Percentiles rank a stretch among this genome's conserved stretches.
Conservation (phyloP, 2,329 filamentous ascomycete genomes). For the Alternaria brassicae region DNA sequence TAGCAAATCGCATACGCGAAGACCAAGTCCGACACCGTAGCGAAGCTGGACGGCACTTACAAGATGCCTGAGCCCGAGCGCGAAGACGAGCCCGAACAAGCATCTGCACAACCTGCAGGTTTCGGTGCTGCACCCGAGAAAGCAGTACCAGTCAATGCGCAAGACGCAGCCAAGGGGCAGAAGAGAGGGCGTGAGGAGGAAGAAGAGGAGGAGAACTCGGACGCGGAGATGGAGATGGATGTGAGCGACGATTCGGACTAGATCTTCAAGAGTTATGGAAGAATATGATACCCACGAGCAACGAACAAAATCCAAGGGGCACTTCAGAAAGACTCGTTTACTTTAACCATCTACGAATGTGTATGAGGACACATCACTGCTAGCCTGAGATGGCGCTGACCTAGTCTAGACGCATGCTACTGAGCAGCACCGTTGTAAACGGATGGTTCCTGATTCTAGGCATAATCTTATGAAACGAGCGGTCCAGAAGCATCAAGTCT, state of each 20-base stretch:
- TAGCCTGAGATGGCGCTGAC: constrained; percentile 6
- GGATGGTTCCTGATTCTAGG: background rate
- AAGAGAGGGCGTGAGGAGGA: constrained; percentile 73
- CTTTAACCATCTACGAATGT: background rate
- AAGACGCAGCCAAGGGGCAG: constrained; percentile 61
- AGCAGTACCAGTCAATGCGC: constrained; percentile 41
- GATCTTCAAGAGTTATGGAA: background rate
- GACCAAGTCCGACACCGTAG: constrained; percentile 83
- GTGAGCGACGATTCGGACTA: constrained; percentile 72
- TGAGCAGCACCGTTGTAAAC: background rate
- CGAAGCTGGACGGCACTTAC: constrained; percentile 92
- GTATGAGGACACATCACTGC: constrained; percentile 8
- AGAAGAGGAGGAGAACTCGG: constrained; percentile 63
- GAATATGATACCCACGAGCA: constrained; percentile 27
- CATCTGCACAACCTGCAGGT: constrained; percentile 53
- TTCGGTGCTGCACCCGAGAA: constrained; percentile 42
- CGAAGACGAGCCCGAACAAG: constrained; percentile 28
- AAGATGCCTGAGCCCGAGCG: constrained; percentile 64
- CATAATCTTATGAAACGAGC: background rate
- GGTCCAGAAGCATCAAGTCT: background rate
- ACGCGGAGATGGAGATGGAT: constrained; percentile 66
- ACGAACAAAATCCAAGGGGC: constrained; percentile 5
- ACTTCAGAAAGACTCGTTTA: background rate
- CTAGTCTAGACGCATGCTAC: background rate
- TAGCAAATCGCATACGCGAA: constrained; percentile 93